Base-by-base conservation (phyloP, 129 eudicot genomes). In the Cynara cardunculus region DNA sequence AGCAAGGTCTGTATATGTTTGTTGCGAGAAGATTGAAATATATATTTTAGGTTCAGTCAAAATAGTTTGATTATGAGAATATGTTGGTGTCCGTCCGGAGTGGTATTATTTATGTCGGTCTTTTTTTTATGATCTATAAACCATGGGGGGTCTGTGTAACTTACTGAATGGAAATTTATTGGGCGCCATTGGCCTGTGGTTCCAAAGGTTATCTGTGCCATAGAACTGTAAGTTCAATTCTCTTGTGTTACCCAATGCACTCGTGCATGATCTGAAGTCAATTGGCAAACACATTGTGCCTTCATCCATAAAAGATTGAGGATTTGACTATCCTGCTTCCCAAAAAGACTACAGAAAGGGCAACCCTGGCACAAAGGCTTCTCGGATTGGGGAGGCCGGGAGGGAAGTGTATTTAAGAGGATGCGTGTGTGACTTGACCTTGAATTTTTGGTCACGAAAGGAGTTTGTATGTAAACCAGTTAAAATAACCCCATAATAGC, bases 101-200 rank as follows among this genome's bases (percentile, higher is more conserved):
- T 34, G 32, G 69, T 53, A 31, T 31, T 62, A 35, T 35, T 39
- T 35, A n/a, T 65, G 12, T 61, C 70, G 59, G 59, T 61, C 12
- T 46, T 35, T 24, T 35, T 24, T 72, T 19, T 18, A 7, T 79
- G 82, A 67, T 78, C 24, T 46, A 69, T 53, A 31, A 32, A 22
- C 59, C 71, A 12, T 3, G 19, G 79, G 70, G 71, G 61, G 62
- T 76, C 32, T 61, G 12, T 62, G 24, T 21, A 64, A 24, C 35
- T 34, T 75, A 21, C 24, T 76, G 72, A 64, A 34, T 26, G 37
- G 28, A 67, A 68, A 14, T 10, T 78, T 65, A 14, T 39, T 37
- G 73, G 82, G 76, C 5, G 1, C n/a, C 18, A 24, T 70, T 75
- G 49, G 26, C 69, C 12, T 53, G 82, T 46, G 76, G 49, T 70